These are phyloP conservation scores for Spirogloea muscicola DNA, from an alignment of 139 green algal genomes.

Conservation along the genomic window DNA sequence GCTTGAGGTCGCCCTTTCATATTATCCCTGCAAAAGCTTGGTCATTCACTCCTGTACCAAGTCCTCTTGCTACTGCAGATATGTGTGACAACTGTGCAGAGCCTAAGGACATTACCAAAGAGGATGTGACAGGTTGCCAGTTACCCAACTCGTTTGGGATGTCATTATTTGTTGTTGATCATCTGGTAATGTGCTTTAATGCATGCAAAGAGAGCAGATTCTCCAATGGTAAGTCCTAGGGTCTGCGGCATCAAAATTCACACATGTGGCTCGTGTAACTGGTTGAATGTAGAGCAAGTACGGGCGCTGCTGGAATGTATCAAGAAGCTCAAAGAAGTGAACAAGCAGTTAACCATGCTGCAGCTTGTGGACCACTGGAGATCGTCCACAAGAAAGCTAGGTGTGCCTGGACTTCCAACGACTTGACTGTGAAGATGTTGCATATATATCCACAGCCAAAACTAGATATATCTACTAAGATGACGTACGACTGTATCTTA, in stretches of 20 bases:
- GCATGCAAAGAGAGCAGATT: not conserved
- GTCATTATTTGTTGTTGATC: not conserved
- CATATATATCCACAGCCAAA: no score
- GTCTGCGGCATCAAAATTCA: no score
- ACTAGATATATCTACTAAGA: no score
- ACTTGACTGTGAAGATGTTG: no score
- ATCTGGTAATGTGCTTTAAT: not conserved
- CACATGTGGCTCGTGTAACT: no score
- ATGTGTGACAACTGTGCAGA: conserved; percentile 40
- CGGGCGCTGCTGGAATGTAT: not conserved
- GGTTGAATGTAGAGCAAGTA: conserved; percentile 11
- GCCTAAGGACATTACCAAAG: not conserved
- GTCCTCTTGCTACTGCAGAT: not conserved
- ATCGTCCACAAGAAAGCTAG: no score
- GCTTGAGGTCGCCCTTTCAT: no score
- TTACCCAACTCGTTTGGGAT: not conserved
- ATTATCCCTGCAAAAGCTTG: no score
- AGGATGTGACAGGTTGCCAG: conserved; percentile 24
- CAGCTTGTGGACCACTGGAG: conserved; percentile 19
- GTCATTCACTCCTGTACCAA: no score
- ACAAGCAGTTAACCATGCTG: conserved; percentile 8
- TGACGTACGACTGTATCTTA: no score
- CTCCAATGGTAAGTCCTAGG: no score
- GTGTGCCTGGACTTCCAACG: no score
- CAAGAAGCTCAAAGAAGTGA: not conserved